These are phyloP conservation scores for Fusarium musae DNA, from an alignment of 2,329 filamentous ascomycete genomes.

Conservation along the genomic window DNA sequence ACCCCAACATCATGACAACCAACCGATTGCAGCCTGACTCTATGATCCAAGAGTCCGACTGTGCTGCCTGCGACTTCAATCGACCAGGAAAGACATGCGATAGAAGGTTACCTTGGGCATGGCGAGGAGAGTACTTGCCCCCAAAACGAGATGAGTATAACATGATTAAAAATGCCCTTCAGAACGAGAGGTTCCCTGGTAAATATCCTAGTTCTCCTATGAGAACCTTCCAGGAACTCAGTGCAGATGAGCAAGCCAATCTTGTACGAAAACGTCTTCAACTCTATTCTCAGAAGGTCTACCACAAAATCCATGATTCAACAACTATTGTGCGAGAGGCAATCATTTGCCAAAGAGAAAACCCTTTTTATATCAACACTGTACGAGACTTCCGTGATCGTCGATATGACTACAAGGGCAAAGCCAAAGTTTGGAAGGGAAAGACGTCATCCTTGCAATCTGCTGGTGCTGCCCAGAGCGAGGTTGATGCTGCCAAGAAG, in stretches of 20 bases:
- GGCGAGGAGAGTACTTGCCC: constrained; percentile 96
- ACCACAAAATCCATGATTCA: constrained; percentile 97
- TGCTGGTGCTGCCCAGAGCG: constrained; percentile 76
- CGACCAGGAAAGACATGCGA: constrained; percentile 97
- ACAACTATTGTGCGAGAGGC: constrained; percentile 94
- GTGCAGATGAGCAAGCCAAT: constrained; percentile 81
- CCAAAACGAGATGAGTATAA: constrained; percentile 99
- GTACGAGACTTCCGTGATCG: constrained; percentile 96
- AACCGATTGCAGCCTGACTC: constrained; percentile 97
- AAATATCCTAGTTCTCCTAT: constrained; percentile 75
- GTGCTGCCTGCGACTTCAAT: constrained; percentile 98
- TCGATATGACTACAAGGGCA: constrained; percentile 97
- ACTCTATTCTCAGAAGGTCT: constrained; percentile 97
- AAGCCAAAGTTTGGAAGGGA: constrained; percentile 98
- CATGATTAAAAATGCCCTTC: constrained; percentile 92
- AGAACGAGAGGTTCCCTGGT: constrained; percentile 92
- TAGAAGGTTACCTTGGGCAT: constrained; percentile 92
- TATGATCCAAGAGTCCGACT: constrained; percentile 97
- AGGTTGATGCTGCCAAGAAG: constrained; percentile 96
- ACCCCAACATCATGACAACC: constrained; percentile 99
- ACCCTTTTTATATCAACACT: constrained; percentile 97
- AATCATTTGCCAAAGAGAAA: constrained; percentile 97
- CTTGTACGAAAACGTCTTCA: constrained; percentile 89
- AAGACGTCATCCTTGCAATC: constrained; percentile 90
- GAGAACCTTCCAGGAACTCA: constrained; percentile 83